Percentiles rank a stretch among this genome's conserved stretches.
phyloP scores from a whole-genome alignment of 768 basidiomycete species.

The Calvatia gigantea region DNA sequence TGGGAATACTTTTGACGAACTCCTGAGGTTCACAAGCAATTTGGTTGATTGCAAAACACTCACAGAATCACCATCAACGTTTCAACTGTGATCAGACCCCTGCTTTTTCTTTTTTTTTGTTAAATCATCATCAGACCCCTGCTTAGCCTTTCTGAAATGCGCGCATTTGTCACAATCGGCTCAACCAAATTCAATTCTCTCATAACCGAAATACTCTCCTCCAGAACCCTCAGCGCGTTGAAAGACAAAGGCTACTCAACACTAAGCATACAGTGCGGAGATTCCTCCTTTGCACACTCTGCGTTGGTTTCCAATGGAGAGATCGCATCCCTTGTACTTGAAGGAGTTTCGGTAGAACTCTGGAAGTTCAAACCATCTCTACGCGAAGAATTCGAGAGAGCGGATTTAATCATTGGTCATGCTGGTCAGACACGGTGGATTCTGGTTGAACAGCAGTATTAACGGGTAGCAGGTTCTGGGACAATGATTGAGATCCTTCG shows the following conservation, averaged over 20 bases:
- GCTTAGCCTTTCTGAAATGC: conserved; percentile 27
- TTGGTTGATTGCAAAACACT: too few relatives aligned
- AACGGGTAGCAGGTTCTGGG: conserved; percentile 67
- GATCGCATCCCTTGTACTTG: conserved; percentile 22
- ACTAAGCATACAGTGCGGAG: conserved; percentile 78
- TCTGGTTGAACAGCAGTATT: not conserved
- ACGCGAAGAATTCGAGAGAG: conserved; percentile 54
- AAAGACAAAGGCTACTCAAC: conserved; percentile 49
- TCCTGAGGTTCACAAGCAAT: too few relatives aligned
- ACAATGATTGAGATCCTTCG: conserved; percentile 89
- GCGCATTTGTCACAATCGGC: conserved; percentile 81
- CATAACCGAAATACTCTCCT: conserved; percentile 55
- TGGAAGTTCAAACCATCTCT: conserved; percentile 78
- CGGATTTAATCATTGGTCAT: conserved; percentile 88
- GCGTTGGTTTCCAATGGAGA: conserved; percentile 26
- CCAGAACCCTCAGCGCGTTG: conserved; percentile 55
- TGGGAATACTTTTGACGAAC: too few relatives aligned
- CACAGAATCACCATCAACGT: too few relatives aligned
- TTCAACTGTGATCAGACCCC: too few relatives aligned
- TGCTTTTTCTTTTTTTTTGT: too few relatives aligned
- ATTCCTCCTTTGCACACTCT: conserved; percentile 47
- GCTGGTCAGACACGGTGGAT: conserved; percentile 58
- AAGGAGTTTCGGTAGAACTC: conserved; percentile 54
- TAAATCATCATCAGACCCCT: not conserved
- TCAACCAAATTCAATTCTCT: conserved; percentile 85